These are phyloP conservation scores for Wakefieldia striispora DNA, from an alignment of 768 basidiomycete species.

Conservation along the genomic window DNA sequence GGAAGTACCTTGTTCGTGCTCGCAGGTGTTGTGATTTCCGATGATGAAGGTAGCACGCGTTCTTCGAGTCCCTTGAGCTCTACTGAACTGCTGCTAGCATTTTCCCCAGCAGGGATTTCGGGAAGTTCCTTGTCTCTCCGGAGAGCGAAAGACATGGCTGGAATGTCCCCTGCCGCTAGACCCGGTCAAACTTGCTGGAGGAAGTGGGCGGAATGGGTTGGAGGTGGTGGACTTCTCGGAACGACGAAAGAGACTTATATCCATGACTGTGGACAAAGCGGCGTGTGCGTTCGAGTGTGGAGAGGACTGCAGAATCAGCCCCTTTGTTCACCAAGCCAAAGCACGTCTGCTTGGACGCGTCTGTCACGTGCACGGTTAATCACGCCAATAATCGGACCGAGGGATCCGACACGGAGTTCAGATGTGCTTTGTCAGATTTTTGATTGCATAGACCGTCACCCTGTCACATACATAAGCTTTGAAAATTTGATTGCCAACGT, in stretches of 20 bases:
- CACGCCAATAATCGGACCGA: no score
- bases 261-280: conserved; percentile 3
- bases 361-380: conserved; percentile 13
- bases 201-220: not conserved
- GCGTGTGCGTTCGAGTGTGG: conserved; percentile 6
- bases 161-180: not conserved
- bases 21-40: not conserved
- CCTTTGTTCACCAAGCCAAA: conserved; percentile 3
- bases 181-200: not conserved
- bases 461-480: no score
- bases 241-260: not conserved
- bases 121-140: conserved; percentile 24
- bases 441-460: no score
- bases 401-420: no score
- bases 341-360: conserved; percentile 1
- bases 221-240: not conserved
- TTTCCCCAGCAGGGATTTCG: conserved; percentile 12
- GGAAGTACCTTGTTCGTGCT: conserved; percentile 12
- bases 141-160: conserved; percentile 7
- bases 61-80: not conserved
- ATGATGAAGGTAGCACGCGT: not conserved
- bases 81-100: not conserved
- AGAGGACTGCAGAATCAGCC: conserved; percentile 8
- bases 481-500: no score
- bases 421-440: no score